Evolutionary conservation across 192 early-diverging fungal genomes (phyloP), one percentile per base, ranked within the genome.

Genomic region (Coemansia sp.): DNA sequence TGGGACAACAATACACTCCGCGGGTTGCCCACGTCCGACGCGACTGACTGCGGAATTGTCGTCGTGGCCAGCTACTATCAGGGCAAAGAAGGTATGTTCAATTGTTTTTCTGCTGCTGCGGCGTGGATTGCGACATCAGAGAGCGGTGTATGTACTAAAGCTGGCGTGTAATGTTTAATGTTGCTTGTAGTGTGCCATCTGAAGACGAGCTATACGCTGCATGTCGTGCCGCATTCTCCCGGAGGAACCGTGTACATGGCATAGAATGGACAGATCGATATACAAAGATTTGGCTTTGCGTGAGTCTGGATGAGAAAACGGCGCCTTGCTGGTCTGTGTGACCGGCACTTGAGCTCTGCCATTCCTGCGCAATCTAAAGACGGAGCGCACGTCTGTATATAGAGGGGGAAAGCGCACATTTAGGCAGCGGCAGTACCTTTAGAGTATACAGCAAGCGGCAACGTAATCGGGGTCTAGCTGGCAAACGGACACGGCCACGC

Each of bases 1-100:
- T 89, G 88, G 88, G 84, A 87, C 31, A 82, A 83, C 64, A 86
- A 87, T 53, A 63, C 83, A 25, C 67, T 90, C 30, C 75, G 76
- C 0, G 88, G 88, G 0, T 73, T 84, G 43, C 85, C 88, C 4
- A 70, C 65, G 5, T 48, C 77, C 2, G 80, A 82, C 37, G 81
- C 83, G 32, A 57, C 76, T 14, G 79, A 78, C 41, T 84, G 80
- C 59, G 78, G 67, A 27, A 81, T 90, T 34, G 81, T 68, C 1
- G 86, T 86, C 0, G 55, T 85, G 31, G 86, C 86, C 15, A 83
- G 79, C 58, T 89, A 88, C 63, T 70, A 84, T 38, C 80, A 83
- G 17, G 83, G 81, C 43, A 75, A 74, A 63, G 65, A 70, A 36
- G 45, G 63, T 65, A 53, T 48, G 63, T 14, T 5, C 8, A 22